phyloP scores from a whole-genome alignment of 129 eudicot species.

The carrot (Daucus carota) region DH1_v3.0 NC_030387.2:4992001-4992500 shows the following conservation, averaged over 20 bases:
- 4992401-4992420: constrained; percentile 3
- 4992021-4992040: not conserved
- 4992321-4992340: constrained; percentile 1
- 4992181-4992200: not conserved
- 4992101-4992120: constrained; percentile 3
- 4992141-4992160: not conserved
- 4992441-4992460: not conserved
- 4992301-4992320: not conserved
- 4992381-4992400: not conserved
- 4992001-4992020: not conserved
- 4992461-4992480: not conserved
- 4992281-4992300: constrained; percentile 1
- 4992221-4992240: not conserved
- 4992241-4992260: not conserved
- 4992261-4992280: not conserved
- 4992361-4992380: not conserved
- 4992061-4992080: not conserved
- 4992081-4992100: not conserved
- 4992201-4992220: not conserved
- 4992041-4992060: not conserved
- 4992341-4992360: not conserved
- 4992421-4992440: not conserved
- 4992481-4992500: not conserved
- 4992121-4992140: not conserved
- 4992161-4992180: not conserved